Conservation (phyloP, 306 rosid species). For the Alnus glutinosa region DNA sequence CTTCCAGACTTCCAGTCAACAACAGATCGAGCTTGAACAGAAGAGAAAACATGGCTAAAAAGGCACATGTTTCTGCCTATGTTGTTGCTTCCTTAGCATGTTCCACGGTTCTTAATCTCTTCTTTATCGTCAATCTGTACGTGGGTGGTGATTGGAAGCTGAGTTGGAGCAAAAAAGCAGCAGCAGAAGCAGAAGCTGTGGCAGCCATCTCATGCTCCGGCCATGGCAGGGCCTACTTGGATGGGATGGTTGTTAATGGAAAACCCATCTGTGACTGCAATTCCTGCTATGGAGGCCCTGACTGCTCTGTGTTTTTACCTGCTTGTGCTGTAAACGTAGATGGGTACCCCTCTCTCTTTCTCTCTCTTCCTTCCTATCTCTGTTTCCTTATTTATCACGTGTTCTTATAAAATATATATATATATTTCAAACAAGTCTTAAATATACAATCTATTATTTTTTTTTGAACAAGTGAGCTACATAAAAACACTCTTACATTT, state of each 20-base stretch:
- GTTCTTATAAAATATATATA: too few species aligned
- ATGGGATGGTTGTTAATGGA: slow-evolving; percentile 43
- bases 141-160: slow-evolving; percentile 7
- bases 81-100: background rate
- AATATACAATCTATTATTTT: too few species aligned
- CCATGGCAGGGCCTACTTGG: slow-evolving; percentile 59
- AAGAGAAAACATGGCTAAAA: slow-evolving; percentile 7
- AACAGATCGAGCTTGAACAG: background rate
- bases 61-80: slow-evolving; percentile 10
- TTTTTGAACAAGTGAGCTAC: too few species aligned
- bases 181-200: slow-evolving; percentile 47
- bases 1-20: background rate
- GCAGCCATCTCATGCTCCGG: slow-evolving; percentile 53
- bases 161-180: slow-evolving; percentile 39
- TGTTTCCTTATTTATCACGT: too few species aligned
- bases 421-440: too few species aligned
- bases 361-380: background rate
- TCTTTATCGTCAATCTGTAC: background rate
- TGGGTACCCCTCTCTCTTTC: slow-evolving; percentile 22
- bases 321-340: slow-evolving; percentile 41
- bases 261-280: slow-evolving; percentile 56
- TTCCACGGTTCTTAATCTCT: slow-evolving; percentile 28
- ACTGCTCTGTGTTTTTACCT: slow-evolving; percentile 33
- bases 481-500: too few species aligned
- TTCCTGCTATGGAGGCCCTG: slow-evolving; percentile 43